These are phyloP conservation scores for Handroanthus guayacan DNA, from an alignment of 257 asterid species.

Conservation along the genomic window DNA sequence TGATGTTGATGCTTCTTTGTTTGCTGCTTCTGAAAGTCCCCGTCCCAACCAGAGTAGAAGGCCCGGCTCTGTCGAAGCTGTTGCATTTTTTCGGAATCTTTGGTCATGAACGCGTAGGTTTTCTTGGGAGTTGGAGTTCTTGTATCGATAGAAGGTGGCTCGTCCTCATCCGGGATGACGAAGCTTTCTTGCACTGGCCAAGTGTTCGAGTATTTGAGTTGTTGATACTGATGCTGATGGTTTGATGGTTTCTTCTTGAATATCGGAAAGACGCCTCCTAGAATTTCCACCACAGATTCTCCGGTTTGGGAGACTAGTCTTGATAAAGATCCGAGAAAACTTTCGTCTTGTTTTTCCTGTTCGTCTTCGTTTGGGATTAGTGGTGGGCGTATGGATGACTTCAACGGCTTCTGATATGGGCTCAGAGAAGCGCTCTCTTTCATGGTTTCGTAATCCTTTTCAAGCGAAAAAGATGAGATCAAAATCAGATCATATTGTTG, in stretches of 20 bases:
- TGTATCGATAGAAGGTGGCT: conserved; percentile 74
- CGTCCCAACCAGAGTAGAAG: conserved; percentile 79
- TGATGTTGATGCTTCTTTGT: conserved; percentile 75
- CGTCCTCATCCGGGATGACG: conserved; percentile 77
- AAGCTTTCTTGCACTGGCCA: conserved; percentile 92
- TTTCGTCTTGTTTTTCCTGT: conserved; percentile 80
- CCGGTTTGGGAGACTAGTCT: conserved; percentile 67
- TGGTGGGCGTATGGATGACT: conserved; percentile 63
- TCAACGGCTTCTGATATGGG: conserved; percentile 61
- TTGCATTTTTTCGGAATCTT: conserved; percentile 88
- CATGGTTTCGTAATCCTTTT: conserved; percentile 54
- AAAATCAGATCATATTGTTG: conserved; percentile 14
- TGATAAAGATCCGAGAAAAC: conserved; percentile 67
- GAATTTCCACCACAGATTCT: conserved; percentile 65
- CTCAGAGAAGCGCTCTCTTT: conserved; percentile 42
- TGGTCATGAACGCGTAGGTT: conserved; percentile 89
- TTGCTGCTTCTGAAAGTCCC: conserved; percentile 53
- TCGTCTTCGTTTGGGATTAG: conserved; percentile 76
- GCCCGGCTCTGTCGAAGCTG: conserved; percentile 82
- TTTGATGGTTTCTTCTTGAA: conserved; percentile 55
- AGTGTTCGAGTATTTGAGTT: conserved; percentile 47
- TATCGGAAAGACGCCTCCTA: conserved; percentile 71
- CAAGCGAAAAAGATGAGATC: conserved; percentile 24
- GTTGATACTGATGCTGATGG: conserved; percentile 53
- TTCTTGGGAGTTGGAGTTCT: conserved; percentile 88